Conservation (phyloP, 331 rosid genomes). For the Pyracantha coccinea region DNA sequence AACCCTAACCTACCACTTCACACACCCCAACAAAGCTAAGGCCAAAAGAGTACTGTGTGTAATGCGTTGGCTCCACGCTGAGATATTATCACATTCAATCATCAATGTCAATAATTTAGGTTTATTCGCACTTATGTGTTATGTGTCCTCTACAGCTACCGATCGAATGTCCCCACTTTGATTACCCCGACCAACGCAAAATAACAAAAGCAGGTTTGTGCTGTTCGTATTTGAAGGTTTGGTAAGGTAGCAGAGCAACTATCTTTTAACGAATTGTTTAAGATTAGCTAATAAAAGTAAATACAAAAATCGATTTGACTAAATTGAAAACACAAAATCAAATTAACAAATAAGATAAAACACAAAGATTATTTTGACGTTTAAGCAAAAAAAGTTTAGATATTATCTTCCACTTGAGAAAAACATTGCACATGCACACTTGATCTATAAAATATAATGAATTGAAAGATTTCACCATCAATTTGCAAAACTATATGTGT, state of each 20-base stretch:
- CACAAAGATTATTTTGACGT: too few relatives aligned
- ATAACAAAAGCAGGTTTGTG: neutral
- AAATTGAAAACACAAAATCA: too few relatives aligned
- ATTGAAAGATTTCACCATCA: neutral
- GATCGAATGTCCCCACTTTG: neutral
- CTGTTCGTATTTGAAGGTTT: neutral
- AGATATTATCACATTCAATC: neutral
- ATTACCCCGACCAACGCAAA: neutral
- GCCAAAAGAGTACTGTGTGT: neutral
- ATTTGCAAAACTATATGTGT: neutral
- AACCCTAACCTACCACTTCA: neutral
- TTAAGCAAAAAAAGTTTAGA: too few relatives aligned
- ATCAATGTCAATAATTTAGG: neutral
- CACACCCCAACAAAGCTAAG: neutral
- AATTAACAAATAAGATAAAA: too few relatives aligned
- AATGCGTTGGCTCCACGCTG: neutral
- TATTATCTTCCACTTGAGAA: too few relatives aligned
- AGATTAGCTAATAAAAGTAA: too few relatives aligned
- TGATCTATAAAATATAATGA: neutral
- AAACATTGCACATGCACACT: neutral
- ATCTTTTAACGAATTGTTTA: too few relatives aligned
- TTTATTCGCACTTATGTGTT: neutral
- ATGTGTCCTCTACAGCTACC: neutral
- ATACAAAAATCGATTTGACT: rapidly evolving
- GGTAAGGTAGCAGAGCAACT: neutral